Evolutionary conservation across 176 grass and related monocot genomes (phyloP), one percentile per base, ranked within the genome.

Genomic region (Bolboschoenus planiculmis): DNA sequence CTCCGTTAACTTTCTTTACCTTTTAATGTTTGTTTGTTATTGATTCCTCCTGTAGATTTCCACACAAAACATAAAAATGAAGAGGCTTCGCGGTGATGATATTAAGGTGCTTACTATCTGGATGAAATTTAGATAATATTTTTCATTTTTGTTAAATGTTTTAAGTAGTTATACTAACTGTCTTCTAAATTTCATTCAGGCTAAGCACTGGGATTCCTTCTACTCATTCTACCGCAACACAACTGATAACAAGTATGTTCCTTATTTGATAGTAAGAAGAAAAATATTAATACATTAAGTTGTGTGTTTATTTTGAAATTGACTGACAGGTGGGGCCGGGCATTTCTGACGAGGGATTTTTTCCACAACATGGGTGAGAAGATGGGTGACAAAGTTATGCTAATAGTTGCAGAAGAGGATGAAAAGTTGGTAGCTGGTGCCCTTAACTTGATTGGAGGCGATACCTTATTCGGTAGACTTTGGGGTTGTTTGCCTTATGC

Each of bases 151-250:
- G 11, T 80, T 80, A 37, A 62, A 73, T 82, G 2, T 83, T 78
- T 14, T 76, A 82, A 72, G 21, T 80, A 78, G 35, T 88, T 91
- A 87, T 55, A 82, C 81, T 30, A 9, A 51, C 83, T 70, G 47
- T 50, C 64, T 88, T 93, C 13, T 9, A 78, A 90, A 86, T 88
- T 78, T 77, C 10, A 50, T 53, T 77, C 92, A 99, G 96, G 90
- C 87, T 67, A 81, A 76, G 44, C 89, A 95, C 50, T 98, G 96
- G 92, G 96, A 95, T 51, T 77, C 76, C 44, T 99, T 99, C 84
- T 95, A 93, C 79, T 86, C 86, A 73, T 99, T 95, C 87, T 99
- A 99, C 84, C 84, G 82, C 56, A 99, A 91, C 89, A 99, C 96
- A 80, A 99, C 96, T 43, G 92, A 99, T 86, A 99, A 99, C 84